phyloP scores from a whole-genome alignment of 805 yeast species.

The Hanseniaspora hatyaiensis region DNA sequence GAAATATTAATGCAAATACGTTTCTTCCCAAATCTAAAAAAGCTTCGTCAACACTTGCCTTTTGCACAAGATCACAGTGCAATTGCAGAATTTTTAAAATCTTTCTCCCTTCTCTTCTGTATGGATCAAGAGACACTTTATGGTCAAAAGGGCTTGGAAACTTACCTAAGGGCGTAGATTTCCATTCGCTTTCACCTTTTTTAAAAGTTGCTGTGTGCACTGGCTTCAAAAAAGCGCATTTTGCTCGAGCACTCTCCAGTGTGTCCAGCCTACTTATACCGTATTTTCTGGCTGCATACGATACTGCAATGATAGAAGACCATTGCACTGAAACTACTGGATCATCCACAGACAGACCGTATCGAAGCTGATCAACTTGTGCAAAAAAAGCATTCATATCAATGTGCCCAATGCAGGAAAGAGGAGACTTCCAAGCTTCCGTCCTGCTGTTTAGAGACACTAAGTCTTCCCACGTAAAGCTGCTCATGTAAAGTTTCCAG shows the following conservation, averaged over 20 bases:
- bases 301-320: conserved; percentile 79
- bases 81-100: conserved; percentile 53
- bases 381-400: conserved; percentile 95
- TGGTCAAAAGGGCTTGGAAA: conserved; percentile 40
- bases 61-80: conserved; percentile 63
- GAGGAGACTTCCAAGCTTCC: conserved; percentile 49
- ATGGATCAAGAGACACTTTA: conserved; percentile 85
- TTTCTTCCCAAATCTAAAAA: conserved; percentile 71
- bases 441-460: conserved; percentile 36
- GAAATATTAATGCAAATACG: conserved; percentile 32
- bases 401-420: conserved; percentile 70
- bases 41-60: conserved; percentile 92
- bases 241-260: conserved; percentile 50
- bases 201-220: conserved; percentile 92
- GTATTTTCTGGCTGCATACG: conserved; percentile 74
- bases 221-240: conserved; percentile 64
- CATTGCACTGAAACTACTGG: conserved; percentile 95
- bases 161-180: conserved; percentile 43
- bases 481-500: conserved; percentile 32
- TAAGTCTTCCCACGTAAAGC: conserved; percentile 41
- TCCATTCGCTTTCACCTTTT: conserved; percentile 78
- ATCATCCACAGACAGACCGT: conserved; percentile 50
- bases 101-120: conserved; percentile 74
- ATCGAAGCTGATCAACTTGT: conserved; percentile 75
- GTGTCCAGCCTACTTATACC: conserved; percentile 75